These are phyloP conservation scores for Fusarium mexicanum DNA, from an alignment of 2,329 filamentous ascomycete species.

Conservation along the genomic window DNA sequence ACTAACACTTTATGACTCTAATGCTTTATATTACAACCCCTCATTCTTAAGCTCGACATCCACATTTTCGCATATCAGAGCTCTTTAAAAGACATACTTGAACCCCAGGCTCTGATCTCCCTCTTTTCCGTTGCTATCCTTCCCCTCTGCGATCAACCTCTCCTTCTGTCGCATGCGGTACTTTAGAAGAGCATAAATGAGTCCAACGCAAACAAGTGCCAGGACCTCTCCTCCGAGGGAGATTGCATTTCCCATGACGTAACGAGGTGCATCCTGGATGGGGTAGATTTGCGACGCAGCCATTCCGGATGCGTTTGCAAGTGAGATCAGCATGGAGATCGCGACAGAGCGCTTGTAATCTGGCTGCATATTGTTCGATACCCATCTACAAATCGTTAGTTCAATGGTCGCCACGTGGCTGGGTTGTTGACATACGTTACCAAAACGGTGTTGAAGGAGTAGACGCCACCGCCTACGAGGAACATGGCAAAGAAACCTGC, in stretches of 20 bases:
- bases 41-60: rapidly evolving
- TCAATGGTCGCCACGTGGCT: rapidly evolving
- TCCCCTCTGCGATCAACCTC: slow-evolving; percentile 34
- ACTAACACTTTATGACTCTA: background rate
- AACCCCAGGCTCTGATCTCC: slow-evolving; percentile 28
- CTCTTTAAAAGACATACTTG: slow-evolving; percentile 42
- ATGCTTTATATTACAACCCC: rapidly evolving
- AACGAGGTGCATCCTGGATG: slow-evolving; percentile 34
- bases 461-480: slow-evolving; percentile 28
- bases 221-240: slow-evolving; percentile 42
- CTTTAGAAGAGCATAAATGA: slow-evolving; percentile 42
- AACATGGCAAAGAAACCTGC: slow-evolving; percentile 42
- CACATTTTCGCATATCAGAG: rapidly evolving
- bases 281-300: slow-evolving; percentile 58
- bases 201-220: slow-evolving; percentile 39
- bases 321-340: slow-evolving; percentile 56
- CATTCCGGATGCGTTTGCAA: slow-evolving; percentile 59
- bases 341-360: slow-evolving; percentile 59
- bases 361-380: slow-evolving; percentile 58
- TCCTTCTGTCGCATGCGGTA: slow-evolving; percentile 44
- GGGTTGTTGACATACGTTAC: slow-evolving; percentile 19
- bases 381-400: slow-evolving; percentile 53
- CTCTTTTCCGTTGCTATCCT: slow-evolving; percentile 30
- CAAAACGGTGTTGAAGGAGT: slow-evolving; percentile 21
- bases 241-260: slow-evolving; percentile 45